Conservation (phyloP, 495 filamentous ascomycete species). For the Trichoderma virens region DNA sequence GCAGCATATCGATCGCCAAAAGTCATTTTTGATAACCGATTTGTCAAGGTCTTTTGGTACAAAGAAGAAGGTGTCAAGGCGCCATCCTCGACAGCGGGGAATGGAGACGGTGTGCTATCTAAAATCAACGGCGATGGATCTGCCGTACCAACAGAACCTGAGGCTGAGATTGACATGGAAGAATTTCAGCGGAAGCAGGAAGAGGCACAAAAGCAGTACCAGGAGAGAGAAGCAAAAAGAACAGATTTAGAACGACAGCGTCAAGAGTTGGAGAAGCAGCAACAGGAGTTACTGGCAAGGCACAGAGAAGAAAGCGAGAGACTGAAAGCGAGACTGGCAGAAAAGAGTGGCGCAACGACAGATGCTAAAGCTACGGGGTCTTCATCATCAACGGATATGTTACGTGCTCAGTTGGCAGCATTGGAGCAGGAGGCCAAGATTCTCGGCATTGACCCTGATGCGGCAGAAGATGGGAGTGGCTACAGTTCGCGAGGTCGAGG, state of each 20-base stretch:
- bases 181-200: conserved; percentile 69
- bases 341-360: conserved; percentile 48
- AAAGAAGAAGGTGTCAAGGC: conserved; percentile 41
- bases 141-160: conserved; percentile 24
- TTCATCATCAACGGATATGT: conserved; percentile 39
- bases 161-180: conserved; percentile 62
- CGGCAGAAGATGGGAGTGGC: conserved; percentile 33
- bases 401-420: conserved; percentile 72
- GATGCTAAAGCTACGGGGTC: conserved; percentile 17
- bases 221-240: conserved; percentile 67
- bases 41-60: conserved; percentile 97
- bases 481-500: conserved; percentile 27
- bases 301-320: conserved; percentile 70
- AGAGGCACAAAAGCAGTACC: conserved; percentile 70
- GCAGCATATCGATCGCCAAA: conserved; percentile 85
- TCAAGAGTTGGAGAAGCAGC: conserved; percentile 65
- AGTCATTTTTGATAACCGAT: conserved; percentile 92
- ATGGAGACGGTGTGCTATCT: conserved; percentile 15
- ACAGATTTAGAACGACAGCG: conserved; percentile 65
- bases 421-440: conserved; percentile 79
- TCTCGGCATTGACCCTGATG: conserved; percentile 62
- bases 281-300: conserved; percentile 64
- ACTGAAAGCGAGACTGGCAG: conserved; percentile 43
- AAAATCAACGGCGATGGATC: conserved; percentile 15
- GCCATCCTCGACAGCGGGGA: neutral